Evolutionary conservation across 768 basidiomycete species (phyloP).

Genomic region (Nidularia pulvinata): DNA sequence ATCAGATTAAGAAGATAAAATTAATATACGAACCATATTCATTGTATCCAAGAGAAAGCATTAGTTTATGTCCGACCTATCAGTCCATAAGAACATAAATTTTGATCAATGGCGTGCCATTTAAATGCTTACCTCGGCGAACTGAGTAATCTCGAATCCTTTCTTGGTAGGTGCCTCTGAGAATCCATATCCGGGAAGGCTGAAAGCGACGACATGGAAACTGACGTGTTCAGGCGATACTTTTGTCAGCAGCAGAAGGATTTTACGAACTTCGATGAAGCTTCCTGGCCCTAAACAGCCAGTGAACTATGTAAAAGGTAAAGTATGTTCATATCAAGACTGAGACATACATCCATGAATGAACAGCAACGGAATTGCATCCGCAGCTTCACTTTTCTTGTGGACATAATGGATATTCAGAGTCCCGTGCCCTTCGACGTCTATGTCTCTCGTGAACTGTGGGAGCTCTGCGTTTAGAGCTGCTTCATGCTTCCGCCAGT

Average conservation of each 20-base stretch:
- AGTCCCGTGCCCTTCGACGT: slow-evolving; percentile 41
- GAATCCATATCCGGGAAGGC: slow-evolving; percentile 64
- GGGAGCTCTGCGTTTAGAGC: slow-evolving; percentile 50
- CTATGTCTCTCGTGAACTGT: slow-evolving; percentile 52
- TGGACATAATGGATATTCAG: slow-evolving; percentile 59
- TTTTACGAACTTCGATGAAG: slow-evolving; percentile 56
- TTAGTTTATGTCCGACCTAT: slow-evolving; percentile 45
- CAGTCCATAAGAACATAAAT: not conserved
- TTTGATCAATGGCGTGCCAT: slow-evolving; percentile 12
- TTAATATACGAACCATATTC: slow-evolving; percentile 34
- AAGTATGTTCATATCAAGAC: not conserved
- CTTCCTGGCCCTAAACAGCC: slow-evolving; percentile 54
- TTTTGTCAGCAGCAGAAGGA: slow-evolving; percentile 50
- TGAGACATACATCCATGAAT: slow-evolving; percentile 52
- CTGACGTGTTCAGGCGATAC: slow-evolving; percentile 42
- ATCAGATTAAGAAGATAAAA: not conserved
- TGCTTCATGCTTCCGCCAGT: slow-evolving; percentile 56
- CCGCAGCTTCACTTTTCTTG: slow-evolving; percentile 36
- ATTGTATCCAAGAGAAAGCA: slow-evolving; percentile 45
- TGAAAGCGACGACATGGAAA: slow-evolving; percentile 62
- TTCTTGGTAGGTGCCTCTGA: slow-evolving; percentile 53
- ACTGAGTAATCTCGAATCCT: slow-evolving; percentile 49
- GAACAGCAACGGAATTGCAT: slow-evolving; percentile 60
- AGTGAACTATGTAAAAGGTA: not conserved
- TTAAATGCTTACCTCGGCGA: slow-evolving; percentile 32